phyloP scores from a whole-genome alignment of 306 rosid genomes.

The Datisca glomerata region DNA sequence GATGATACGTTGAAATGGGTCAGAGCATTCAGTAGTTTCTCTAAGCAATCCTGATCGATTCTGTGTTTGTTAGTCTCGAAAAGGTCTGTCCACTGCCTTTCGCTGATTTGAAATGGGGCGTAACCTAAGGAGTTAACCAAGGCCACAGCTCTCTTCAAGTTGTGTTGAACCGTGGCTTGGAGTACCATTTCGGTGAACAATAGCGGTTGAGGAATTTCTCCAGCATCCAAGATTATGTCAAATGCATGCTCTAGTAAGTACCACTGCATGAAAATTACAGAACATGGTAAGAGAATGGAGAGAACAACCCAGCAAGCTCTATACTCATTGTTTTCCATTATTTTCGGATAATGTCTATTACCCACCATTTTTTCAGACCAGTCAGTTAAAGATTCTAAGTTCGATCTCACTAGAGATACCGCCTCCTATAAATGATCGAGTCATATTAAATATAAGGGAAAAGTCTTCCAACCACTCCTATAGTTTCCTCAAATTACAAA shows the following conservation, averaged over 20 bases:
- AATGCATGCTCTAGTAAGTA: slow-evolving; percentile 83
- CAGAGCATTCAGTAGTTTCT: slow-evolving; percentile 37
- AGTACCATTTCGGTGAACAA: slow-evolving; percentile 59
- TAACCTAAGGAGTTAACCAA: slow-evolving; percentile 55
- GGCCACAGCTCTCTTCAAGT: slow-evolving; percentile 48
- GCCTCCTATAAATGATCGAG: no score
- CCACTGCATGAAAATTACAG: slow-evolving; percentile 44
- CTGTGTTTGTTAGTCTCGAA: slow-evolving; percentile 40
- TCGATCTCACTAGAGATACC: no score
- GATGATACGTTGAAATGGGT: slow-evolving; percentile 32
- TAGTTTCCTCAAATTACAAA: no score
- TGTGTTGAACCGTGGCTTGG: slow-evolving; percentile 40
- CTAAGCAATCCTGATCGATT: slow-evolving; percentile 31
- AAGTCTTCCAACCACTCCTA: no score
- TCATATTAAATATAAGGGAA: no score
- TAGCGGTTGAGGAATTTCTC: slow-evolving; percentile 48
- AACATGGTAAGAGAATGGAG: no score
- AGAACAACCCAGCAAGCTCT: no score
- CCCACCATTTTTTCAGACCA: no score
- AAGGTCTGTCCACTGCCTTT: slow-evolving; percentile 61
- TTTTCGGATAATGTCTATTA: no score
- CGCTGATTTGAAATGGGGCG: slow-evolving; percentile 68
- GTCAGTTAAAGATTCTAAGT: no score
- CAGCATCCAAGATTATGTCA: slow-evolving; percentile 61
- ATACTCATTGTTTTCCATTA: no score